These are phyloP conservation scores for Coemansia sp. DNA, from an alignment of 192 early-diverging fungal genomes.

Conservation along the genomic window DNA sequence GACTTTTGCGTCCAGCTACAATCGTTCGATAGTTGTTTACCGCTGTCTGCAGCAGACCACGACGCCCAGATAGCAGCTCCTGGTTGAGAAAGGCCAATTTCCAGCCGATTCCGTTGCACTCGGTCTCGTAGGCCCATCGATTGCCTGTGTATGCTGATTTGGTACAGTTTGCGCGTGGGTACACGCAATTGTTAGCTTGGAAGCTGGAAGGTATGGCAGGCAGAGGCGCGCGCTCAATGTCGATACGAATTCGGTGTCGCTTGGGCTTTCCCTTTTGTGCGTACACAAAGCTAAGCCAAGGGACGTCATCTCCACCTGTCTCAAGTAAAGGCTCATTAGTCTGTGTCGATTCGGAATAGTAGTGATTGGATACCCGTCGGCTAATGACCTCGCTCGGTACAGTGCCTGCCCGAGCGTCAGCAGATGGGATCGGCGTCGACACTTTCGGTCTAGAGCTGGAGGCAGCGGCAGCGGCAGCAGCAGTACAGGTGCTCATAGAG, in stretches of 20 bases:
- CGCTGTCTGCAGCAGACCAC: slow-evolving; percentile 81
- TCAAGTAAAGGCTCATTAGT: slow-evolving; percentile 30
- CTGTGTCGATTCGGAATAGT: background rate
- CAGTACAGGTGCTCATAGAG: background rate
- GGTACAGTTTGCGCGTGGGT: slow-evolving; percentile 75
- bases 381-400: background rate
- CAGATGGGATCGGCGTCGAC: background rate
- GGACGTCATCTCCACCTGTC: slow-evolving; percentile 27
- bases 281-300: slow-evolving; percentile 48
- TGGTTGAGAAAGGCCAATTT: slow-evolving; percentile 78
- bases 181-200: slow-evolving; percentile 77
- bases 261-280: slow-evolving; percentile 63
- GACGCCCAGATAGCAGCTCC: slow-evolving; percentile 62
- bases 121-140: slow-evolving; percentile 82
- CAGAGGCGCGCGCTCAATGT: slow-evolving; percentile 62
- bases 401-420: background rate
- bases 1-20: slow-evolving; percentile 68
- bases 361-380: background rate
- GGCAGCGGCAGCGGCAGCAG: background rate
- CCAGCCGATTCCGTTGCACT: slow-evolving; percentile 88
- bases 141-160: slow-evolving; percentile 72
- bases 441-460: background rate
- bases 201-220: slow-evolving; percentile 60
- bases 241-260: slow-evolving; percentile 69
- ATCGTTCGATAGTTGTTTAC: slow-evolving; percentile 80